Evolutionary conservation across 495 filamentous ascomycete genomes (phyloP).

Genomic region (Trichoderma erinaceum): DNA sequence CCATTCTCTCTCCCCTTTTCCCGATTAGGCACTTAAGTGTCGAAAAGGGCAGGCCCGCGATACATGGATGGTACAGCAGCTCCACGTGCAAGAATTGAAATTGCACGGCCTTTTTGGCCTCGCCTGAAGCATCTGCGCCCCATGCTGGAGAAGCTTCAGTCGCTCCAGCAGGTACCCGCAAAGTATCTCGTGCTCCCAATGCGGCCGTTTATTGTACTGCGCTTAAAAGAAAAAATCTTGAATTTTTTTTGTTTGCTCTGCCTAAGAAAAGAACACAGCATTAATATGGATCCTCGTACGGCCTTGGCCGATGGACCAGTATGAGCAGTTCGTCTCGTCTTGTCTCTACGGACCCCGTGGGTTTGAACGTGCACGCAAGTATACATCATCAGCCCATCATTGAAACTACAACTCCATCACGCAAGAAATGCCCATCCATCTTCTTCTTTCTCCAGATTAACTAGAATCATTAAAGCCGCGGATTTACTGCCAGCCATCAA

Average conservation of each 20-base stretch:
- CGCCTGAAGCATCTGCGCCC: background rate
- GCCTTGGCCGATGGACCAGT: background rate
- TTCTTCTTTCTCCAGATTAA: too few relatives aligned
- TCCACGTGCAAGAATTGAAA: background rate
- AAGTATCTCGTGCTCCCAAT: background rate
- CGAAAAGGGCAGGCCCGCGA: background rate
- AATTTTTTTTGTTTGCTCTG: background rate
- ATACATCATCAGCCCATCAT: background rate
- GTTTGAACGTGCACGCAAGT: background rate
- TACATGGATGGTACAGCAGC: background rate
- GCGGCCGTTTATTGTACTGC: background rate
- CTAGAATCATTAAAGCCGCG: background rate
- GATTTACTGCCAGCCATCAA: background rate
- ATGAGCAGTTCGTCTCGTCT: background rate
- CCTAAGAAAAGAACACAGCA: background rate
- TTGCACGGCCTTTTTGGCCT: background rate
- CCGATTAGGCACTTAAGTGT: conserved; percentile 1
- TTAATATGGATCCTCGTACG: conserved; percentile 11
- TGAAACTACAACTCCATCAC: background rate
- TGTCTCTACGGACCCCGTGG: background rate
- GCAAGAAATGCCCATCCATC: too few relatives aligned
- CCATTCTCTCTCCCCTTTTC: background rate
- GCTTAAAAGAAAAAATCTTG: too few relatives aligned
- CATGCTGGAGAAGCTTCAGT: background rate
- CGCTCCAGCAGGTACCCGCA: background rate